These are phyloP conservation scores for Teunomyces pallodes DNA, from an alignment of 805 yeast species.

Conservation along the genomic window DNA sequence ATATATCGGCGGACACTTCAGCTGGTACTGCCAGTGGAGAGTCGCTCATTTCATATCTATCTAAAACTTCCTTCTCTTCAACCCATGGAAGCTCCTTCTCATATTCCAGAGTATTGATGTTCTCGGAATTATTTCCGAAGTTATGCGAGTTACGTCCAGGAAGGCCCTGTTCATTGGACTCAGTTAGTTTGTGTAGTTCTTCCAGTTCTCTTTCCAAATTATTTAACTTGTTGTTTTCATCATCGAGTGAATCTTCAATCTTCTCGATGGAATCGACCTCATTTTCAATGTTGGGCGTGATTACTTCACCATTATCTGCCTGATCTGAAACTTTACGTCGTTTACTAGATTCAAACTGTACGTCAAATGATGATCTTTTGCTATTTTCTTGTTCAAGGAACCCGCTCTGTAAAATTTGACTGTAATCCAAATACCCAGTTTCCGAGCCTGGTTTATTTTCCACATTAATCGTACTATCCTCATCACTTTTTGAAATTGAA, in stretches of 20 bases:
- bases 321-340: neutral
- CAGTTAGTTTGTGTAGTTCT: neutral
- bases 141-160: neutral
- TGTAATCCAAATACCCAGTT: constrained; percentile 2
- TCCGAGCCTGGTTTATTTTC: neutral
- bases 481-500: neutral
- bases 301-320: neutral
- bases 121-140: neutral
- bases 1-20: neutral
- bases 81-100: neutral
- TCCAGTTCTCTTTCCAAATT: neutral
- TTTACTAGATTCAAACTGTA: neutral
- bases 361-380: neutral
- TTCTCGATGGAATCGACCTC: neutral
- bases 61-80: neutral
- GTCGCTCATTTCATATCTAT: neutral
- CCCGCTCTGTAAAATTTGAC: constrained; percentile 8
- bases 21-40: neutral
- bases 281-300: neutral
- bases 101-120: neutral
- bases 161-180: neutral
- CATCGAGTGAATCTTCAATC: neutral
- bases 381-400: constrained; percentile 2
- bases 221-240: neutral
- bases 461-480: neutral